A percentile compares a stretch with the other conserved stretches of the same genome.
Conservation (phyloP, 257 asterid species). For the Solanum etuberosum region DNA sequence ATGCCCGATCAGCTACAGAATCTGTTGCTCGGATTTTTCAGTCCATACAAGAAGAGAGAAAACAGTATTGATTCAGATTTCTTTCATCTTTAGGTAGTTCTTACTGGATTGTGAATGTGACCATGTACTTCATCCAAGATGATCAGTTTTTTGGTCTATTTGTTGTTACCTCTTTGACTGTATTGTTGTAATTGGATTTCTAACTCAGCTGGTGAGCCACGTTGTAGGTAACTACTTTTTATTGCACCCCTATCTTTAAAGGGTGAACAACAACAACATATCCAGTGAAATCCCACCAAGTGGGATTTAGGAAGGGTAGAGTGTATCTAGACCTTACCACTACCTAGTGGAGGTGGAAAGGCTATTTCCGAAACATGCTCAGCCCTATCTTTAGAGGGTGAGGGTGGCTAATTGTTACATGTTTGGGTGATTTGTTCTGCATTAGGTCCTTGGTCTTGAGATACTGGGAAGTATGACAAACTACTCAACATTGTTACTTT, state of each 20-base stretch:
- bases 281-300: neutral
- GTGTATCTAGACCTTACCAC: neutral
- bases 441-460: neutral
- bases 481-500: neutral
- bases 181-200: neutral
- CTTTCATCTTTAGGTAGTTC: neutral
- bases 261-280: neutral
- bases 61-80: slow-evolving; percentile 30
- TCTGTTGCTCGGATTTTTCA: slow-evolving; percentile 80
- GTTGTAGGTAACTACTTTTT: neutral
- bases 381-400: neutral
- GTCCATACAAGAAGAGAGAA: slow-evolving; percentile 81
- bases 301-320: neutral
- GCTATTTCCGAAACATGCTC: neutral
- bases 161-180: neutral
- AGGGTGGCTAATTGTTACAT: neutral
- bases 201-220: neutral
- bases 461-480: neutral
- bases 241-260: neutral
- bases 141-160: neutral
- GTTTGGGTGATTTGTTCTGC: neutral
- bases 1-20: slow-evolving; percentile 61
- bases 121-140: neutral
- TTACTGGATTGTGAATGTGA: neutral
- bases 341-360: neutral